phyloP scores from a whole-genome alignment of 768 basidiomycete species.

The Lactarius indigo region DNA sequence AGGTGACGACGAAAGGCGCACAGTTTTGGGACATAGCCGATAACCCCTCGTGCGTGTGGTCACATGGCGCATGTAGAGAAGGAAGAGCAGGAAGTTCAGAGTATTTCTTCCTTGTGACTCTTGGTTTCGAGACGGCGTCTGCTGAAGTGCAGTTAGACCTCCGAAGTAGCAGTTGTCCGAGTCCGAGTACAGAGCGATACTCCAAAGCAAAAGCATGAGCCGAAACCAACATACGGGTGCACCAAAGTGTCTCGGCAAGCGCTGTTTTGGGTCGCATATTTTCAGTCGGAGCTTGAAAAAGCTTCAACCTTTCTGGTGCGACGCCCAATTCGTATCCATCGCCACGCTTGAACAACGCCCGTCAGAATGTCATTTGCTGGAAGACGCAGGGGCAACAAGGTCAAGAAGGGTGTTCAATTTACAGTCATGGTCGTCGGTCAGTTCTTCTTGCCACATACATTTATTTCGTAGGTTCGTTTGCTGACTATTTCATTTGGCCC shows the following conservation, averaged over 20 bases:
- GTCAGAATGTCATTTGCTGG: constrained; percentile 75
- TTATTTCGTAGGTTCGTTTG: constrained; percentile 9
- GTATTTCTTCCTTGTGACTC: constrained; percentile 48
- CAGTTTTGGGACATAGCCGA: constrained; percentile 27
- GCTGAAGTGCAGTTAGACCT: background rate
- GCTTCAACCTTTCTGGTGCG: constrained; percentile 25
- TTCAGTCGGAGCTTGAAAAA: constrained; percentile 24
- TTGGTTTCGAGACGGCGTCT: constrained; percentile 12
- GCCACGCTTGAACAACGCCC: constrained; percentile 26
- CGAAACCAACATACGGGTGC: constrained; percentile 3
- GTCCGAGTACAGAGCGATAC: background rate
- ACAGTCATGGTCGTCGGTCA: constrained; percentile 96
- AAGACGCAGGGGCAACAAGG: constrained; percentile 87
- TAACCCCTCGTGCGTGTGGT: constrained; percentile 43
- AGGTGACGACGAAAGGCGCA: background rate
- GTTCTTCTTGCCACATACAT: constrained; percentile 34
- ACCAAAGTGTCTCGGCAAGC: background rate
- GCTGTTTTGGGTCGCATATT: background rate
- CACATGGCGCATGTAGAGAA: constrained; percentile 38
- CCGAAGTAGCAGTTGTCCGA: background rate
- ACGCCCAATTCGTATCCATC: constrained; percentile 24
- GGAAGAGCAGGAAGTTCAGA: constrained; percentile 60
- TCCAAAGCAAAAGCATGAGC: constrained; percentile 9
- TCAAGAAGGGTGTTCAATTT: constrained; percentile 98
- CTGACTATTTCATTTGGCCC: constrained; percentile 13